Evolutionary conservation across 2,329 filamentous ascomycete genomes (phyloP), one percentile per base, ranked within the genome.

Genomic region (Mycosphaerella sp.): DNA sequence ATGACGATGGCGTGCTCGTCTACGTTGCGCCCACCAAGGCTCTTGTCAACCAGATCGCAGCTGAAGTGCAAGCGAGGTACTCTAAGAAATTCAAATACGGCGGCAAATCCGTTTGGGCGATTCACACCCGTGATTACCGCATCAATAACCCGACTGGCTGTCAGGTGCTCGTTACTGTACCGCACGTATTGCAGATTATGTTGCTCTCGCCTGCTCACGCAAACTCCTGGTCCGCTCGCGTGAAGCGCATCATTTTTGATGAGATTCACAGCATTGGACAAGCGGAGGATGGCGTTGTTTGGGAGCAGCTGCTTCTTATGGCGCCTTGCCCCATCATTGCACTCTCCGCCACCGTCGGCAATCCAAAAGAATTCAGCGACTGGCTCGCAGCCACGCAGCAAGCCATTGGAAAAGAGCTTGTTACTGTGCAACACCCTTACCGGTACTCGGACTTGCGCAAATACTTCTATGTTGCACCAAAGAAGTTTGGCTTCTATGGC

Each of bases 1-100:
- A 79, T 55, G 79, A 90, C 53, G 80, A 88, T 43, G 82, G 80
- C 2, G 77, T 90, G 2, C 69, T 91, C 6, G 83, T 90, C 0
- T 91, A 90, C 58, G 84, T 91, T 5, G 87, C 86, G 0, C 87
- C 87, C 0, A 90, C 86, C 0, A 91, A 91, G 63, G 86, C 87
- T 3, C 73, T 91, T 9, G 86, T 90, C 52, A 90, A 90, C 64
- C 87, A 91, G 66, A 89, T 91, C 57, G 86, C 85, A 1, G 86
- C 86, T 1, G 86, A 90, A 68, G 75, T 90, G 13, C 81, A 88
- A 64, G 86, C 81, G 4, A 78, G 85, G 4, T 91, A 88, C 63
- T 80, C 78, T 0, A 91, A 90, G 68, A 73, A 68, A 0, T 79
- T 82, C 66, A 73, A 74, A 25, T 75, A 81, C 34, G 73, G 71